phyloP scores from a whole-genome alignment of 2,329 filamentous ascomycete genomes.

The Diaporthe australafricana region DNA sequence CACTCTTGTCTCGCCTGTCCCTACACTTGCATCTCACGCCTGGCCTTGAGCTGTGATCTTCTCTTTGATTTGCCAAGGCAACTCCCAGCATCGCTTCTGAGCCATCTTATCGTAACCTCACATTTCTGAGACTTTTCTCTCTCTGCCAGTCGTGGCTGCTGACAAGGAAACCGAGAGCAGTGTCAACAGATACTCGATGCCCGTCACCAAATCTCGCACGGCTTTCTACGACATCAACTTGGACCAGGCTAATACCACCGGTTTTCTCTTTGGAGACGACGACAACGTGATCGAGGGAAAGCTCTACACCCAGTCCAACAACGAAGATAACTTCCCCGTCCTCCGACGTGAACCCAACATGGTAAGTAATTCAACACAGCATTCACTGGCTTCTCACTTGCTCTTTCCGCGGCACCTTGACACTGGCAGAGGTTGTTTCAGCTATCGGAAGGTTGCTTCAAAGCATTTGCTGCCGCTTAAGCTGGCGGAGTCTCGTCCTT shows the following conservation, averaged over 20 bases:
- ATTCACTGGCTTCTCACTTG: not conserved
- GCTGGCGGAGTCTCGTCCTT: conserved; percentile 14
- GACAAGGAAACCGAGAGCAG: conserved; percentile 55
- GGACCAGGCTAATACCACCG: conserved; percentile 86
- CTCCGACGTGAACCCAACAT: conserved; percentile 69
- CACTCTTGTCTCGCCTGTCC: not conserved
- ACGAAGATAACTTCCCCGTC: conserved; percentile 89
- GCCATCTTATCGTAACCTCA: not conserved
- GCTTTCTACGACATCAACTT: conserved; percentile 74
- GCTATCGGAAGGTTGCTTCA: conserved; percentile 61
- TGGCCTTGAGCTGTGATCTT: not conserved
- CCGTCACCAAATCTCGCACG: conserved; percentile 78
- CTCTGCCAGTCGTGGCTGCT: conserved; percentile 17
- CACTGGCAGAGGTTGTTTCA: conserved; percentile 36
- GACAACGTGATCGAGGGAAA: conserved; percentile 73
- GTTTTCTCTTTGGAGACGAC: conserved; percentile 88
- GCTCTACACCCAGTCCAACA: conserved; percentile 77
- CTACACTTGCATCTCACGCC: not conserved
- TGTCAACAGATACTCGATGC: conserved; percentile 93
- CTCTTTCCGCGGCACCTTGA: not conserved
- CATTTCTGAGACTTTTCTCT: not conserved
- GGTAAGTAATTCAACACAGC: conserved; percentile 52
- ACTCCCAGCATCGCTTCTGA: not conserved
- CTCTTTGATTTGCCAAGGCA: not conserved
- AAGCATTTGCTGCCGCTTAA: conserved; percentile 30